phyloP scores from a whole-genome alignment of 306 rosid species.

The Styphnolobium japonicum region DNA sequence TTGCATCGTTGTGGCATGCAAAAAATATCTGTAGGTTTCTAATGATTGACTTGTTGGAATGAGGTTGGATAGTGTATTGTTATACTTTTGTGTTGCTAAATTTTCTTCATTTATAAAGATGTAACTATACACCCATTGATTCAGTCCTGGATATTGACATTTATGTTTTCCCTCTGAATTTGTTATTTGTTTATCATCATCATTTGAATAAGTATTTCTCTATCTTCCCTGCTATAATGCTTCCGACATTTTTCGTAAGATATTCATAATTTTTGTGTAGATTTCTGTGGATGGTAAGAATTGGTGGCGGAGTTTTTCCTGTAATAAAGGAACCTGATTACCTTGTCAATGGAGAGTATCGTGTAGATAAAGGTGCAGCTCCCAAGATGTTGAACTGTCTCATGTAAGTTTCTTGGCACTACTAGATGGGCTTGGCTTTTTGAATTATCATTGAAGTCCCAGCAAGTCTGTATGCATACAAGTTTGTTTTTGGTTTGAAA shows the following conservation, averaged over 20 bases:
- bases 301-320: conserved; percentile 97
- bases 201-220: background rate
- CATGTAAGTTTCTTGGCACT: conserved; percentile 62
- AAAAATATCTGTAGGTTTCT: conserved; percentile 10
- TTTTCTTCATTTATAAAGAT: background rate
- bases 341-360: conserved; percentile 96
- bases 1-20: background rate
- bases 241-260: background rate
- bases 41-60: background rate
- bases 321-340: conserved; percentile 98
- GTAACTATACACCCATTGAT: background rate
- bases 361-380: conserved; percentile 99
- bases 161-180: background rate
- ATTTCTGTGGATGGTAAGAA: conserved; percentile 99
- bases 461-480: background rate
- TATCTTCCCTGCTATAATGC: background rate
- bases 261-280: conserved; percentile 36
- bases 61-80: background rate
- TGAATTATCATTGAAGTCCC: conserved; percentile 1
- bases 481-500: background rate
- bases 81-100: background rate
- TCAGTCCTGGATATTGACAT: background rate
- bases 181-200: background rate
- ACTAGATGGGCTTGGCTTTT: conserved; percentile 8
- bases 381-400: conserved; percentile 99